Conservation (phyloP, 805 yeast species). For the Grigorovia jiainica region DNA sequence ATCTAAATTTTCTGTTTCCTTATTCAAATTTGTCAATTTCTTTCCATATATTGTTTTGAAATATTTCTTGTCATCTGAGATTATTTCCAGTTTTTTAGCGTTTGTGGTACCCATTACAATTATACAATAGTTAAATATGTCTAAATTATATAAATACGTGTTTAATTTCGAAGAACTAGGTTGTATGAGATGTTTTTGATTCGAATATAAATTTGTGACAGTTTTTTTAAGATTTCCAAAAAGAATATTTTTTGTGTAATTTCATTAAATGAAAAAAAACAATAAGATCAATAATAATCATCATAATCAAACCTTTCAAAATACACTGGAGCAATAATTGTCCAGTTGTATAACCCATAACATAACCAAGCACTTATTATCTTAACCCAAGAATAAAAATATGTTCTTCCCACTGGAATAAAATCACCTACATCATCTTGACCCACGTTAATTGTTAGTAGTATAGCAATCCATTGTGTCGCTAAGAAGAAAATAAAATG, state of each 20-base stretch:
- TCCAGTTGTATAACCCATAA: constrained; percentile 79
- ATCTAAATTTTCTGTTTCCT: constrained; percentile 1
- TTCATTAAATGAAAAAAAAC: too few relatives aligned
- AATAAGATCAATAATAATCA: constrained; percentile 10
- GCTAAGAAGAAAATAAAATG: constrained; percentile 90
- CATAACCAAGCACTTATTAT: constrained; percentile 90
- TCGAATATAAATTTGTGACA: not conserved
- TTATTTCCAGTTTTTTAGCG: constrained; percentile 4
- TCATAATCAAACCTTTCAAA: constrained; percentile 71
- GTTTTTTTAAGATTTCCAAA: not conserved
- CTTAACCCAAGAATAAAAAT: constrained; percentile 91
- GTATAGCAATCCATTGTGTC: constrained; percentile 92
- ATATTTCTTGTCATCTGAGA: constrained; percentile 15
- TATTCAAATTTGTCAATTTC: not conserved
- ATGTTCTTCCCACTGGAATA: constrained; percentile 94
- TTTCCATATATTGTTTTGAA: not conserved
- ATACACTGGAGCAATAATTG: constrained; percentile 79
- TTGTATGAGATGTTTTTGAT: too few relatives aligned
- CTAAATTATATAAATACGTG: too few relatives aligned
- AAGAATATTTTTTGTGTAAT: too few relatives aligned
- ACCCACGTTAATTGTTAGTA: constrained; percentile 84
- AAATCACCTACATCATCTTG: constrained; percentile 79
- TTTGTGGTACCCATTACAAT: not conserved
- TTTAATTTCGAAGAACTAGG: too few relatives aligned
- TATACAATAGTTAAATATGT: too few relatives aligned